Evolutionary conservation across 1,284 basidiomycete genomes (phyloP), one percentile per base, ranked within the genome.

Genomic region (Pholiota adiposa): DNA sequence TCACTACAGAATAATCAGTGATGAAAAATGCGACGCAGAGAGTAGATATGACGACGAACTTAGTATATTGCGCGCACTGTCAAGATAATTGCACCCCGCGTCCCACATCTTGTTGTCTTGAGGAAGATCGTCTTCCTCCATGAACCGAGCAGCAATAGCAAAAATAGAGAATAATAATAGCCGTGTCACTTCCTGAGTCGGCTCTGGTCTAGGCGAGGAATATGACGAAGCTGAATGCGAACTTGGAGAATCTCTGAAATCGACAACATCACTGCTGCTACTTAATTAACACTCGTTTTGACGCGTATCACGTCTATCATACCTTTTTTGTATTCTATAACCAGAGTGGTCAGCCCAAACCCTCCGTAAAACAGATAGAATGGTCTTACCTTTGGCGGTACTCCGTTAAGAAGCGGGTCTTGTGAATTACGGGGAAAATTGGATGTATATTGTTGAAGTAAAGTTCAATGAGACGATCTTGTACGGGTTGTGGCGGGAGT

Each of bases 401-500:
- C 65, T 90, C 86, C 12, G 79, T 73, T 67, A 90, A 73, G 73
- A 95, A 94, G 21, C 85, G 81, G 19, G 76, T 75, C 70, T 89
- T 91, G 74, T 93, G 86, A 16, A 94, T 75, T 36, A 93, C 80
- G 12, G 92, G 92, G 65, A 90, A 87, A 51, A 88, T 79, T 34
- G 92, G 91, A 66, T 95, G 93, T 23, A 91, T 86, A 69, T 92
- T 90, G 6, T 83, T 84, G 74, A 94, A 94, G 72, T 92, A 95
- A 5, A 93, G 76, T 29, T 84, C 81, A 52, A 95, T 73, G 7
- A 95, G 77, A 51, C 81, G 82, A 54, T 88, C 83, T 73, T 93
- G 92, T 51, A 83, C 70, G 38, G 83, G 77, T 49, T 79, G 61
- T 44, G 86, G 72, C 57, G 89, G 90, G 52, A 93, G 73, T 18